Base-by-base conservation (phyloP, 177 flowering plant species). In the Vitis hybrid region DNA sequence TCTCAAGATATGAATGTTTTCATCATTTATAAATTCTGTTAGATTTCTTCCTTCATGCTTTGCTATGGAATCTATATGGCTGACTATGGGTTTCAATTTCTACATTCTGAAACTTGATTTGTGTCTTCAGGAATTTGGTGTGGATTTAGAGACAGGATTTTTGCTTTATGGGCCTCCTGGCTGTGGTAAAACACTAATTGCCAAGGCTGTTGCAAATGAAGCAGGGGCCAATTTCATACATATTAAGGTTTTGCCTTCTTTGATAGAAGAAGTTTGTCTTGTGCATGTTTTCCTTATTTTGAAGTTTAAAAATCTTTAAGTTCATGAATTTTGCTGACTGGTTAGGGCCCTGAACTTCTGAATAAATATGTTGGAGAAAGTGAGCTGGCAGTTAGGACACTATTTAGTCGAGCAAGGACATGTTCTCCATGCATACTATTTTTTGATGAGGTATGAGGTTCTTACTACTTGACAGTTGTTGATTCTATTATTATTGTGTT, bases 121-220 rank as follows among this genome's bases (percentile, higher is more conserved):
- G 32, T 21, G 10, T 59, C 48, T 76, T 67, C 81, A 91, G 97
- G 84, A 77, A 75, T 85, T 88, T 74, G 95, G 95, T 51, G 78
- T 89, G 40, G 83, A 90, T 75, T 50, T 85, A 48, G 97, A 87
- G 81, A 87, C 88, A 18, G 98, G 99, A 19, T 87, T 96, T 83
- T 83, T 93, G 88, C 91, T 96, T 26, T 92, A 88, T 80, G 99
- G 99, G 54, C 99, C 99, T 61, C 98, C 98, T 19, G 98, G 99
- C 49, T 96, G 99, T 74, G 99, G 99, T 65, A 96, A 96, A 81
- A 93, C 99, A 40, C 74, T 96, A 69, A 93, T 96, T 75, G 98
- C 99, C 54, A 91, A 91, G 79, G 99, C 99, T 30, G 92, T 93
- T 60, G 99, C 99, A 61, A 88, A 90, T 80, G 99, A 90, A 77